phyloP scores from a whole-genome alignment of 2,329 filamentous ascomycete genomes.

The Fusarium annulatum region DNA sequence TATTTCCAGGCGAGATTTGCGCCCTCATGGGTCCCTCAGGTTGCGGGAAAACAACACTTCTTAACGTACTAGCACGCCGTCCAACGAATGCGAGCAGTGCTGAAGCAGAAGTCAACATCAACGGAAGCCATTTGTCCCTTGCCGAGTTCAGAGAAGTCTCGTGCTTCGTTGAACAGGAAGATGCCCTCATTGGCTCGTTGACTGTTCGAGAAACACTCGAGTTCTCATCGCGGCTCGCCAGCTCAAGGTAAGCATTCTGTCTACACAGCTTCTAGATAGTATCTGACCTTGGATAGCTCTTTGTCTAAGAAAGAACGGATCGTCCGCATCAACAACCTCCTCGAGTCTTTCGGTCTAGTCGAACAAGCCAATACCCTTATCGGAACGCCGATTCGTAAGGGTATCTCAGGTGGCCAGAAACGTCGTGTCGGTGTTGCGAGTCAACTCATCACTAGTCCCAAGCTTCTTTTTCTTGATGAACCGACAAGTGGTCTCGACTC shows the following conservation, averaged over 20 bases:
- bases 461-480: conserved; percentile 85
- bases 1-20: conserved; percentile 70
- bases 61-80: conserved; percentile 78
- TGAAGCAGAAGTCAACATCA: conserved; percentile 62
- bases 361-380: conserved; percentile 77
- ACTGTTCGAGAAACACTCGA: conserved; percentile 83
- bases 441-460: conserved; percentile 83
- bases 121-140: conserved; percentile 66
- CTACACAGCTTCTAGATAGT: neutral
- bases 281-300: conserved; percentile 40
- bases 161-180: conserved; percentile 88
- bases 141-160: conserved; percentile 72
- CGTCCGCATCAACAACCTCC: conserved; percentile 71
- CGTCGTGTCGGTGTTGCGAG: conserved; percentile 82
- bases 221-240: conserved; percentile 79
- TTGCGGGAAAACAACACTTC: conserved; percentile 83
- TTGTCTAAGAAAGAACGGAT: conserved; percentile 65
- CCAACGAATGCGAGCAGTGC: conserved; percentile 56
- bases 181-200: conserved; percentile 82
- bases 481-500: conserved; percentile 88
- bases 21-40: conserved; percentile 83
- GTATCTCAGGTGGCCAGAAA: conserved; percentile 88
- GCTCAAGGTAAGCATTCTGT: conserved; percentile 56
- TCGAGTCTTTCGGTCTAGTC: conserved; percentile 78
- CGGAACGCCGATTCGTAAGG: conserved; percentile 84